Evolutionary conservation across 768 basidiomycete species (phyloP).

Genomic region (Mrakia hoshinonis): DNA sequence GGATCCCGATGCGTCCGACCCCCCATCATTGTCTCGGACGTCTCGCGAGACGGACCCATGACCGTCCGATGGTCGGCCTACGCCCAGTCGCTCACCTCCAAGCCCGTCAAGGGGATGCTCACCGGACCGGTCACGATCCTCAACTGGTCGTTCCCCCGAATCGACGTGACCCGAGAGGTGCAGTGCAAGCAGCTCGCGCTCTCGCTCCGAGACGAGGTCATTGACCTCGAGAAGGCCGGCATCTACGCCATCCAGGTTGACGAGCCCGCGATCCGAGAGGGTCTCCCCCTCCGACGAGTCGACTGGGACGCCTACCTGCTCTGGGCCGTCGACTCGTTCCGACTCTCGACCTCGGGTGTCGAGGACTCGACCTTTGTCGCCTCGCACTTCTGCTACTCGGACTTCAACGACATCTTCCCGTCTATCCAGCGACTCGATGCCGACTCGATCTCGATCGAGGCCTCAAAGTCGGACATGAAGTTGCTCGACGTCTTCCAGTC

Average conservation of each 20-base stretch:
- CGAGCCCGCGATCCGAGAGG: constrained; percentile 98
- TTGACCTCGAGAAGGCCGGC: constrained; percentile 85
- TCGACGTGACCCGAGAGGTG: constrained; percentile 87
- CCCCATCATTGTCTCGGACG: constrained; percentile 63
- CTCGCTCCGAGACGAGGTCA: constrained; percentile 93
- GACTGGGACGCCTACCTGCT: constrained; percentile 95
- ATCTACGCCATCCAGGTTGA: constrained; percentile 99
- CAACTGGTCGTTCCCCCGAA: constrained; percentile 99
- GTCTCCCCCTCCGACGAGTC: constrained; percentile 86
- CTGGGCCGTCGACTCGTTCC: constrained; percentile 99
- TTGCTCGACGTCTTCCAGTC: constrained; percentile 88
- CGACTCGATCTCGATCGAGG: constrained; percentile 72
- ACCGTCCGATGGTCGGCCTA: constrained; percentile 95
- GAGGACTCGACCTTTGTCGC: constrained; percentile 89
- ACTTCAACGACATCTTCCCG: constrained; percentile 95
- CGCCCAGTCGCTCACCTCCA: constrained; percentile 84
- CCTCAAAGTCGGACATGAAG: constrained; percentile 98
- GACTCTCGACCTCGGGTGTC: constrained; percentile 92
- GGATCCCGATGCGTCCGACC: constrained; percentile 69
- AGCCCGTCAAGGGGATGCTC: constrained; percentile 71
- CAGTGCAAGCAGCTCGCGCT: constrained; percentile 98
- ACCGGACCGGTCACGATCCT: constrained; percentile 59
- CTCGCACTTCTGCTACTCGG: constrained; percentile 94
- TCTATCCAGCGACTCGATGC: constrained; percentile 94
- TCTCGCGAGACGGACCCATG: constrained; percentile 84